Conservation (phyloP, 2,329 filamentous ascomycete species). For the Canariomyces notabilis region DNA sequence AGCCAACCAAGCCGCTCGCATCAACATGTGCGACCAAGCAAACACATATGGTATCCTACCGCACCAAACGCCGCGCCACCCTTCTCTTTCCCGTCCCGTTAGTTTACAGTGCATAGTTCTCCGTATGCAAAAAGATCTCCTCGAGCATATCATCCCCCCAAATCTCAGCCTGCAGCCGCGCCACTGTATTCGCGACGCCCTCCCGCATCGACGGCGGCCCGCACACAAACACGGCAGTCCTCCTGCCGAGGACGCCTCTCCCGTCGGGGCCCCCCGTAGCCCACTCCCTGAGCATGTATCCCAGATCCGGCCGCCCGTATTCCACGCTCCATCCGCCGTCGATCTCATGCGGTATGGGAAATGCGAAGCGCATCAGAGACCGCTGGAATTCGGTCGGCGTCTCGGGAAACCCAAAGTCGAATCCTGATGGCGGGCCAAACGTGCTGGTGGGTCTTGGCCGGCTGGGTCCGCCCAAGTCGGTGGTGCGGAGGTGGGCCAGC, state of each 20-base stretch:
- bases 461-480: conserved; percentile 33
- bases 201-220: conserved; percentile 83
- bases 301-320: conserved; percentile 84
- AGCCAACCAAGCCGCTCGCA: too few species aligned
- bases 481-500: conserved; percentile 54
- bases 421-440: conserved; percentile 57
- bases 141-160: conserved; percentile 74
- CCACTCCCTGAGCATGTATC: conserved; percentile 79
- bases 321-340: conserved; percentile 85
- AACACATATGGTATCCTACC: too few species aligned
- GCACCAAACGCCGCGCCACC: too few species aligned
- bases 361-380: conserved; percentile 84
- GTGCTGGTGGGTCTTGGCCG: conserved; percentile 48
- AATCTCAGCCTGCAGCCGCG: conserved; percentile 74
- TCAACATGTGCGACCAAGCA: too few species aligned
- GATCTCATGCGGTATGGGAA: conserved; percentile 62
- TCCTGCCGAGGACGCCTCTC: conserved; percentile 65
- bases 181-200: conserved; percentile 81
- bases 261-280: conserved; percentile 65
- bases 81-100: neutral
- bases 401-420: conserved; percentile 75
- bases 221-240: conserved; percentile 89
- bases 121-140: conserved; percentile 89
- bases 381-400: conserved; percentile 86
- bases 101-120: conserved; percentile 81